phyloP scores from a whole-genome alignment of 805 yeast species.

The Candida krabiensis region DNA sequence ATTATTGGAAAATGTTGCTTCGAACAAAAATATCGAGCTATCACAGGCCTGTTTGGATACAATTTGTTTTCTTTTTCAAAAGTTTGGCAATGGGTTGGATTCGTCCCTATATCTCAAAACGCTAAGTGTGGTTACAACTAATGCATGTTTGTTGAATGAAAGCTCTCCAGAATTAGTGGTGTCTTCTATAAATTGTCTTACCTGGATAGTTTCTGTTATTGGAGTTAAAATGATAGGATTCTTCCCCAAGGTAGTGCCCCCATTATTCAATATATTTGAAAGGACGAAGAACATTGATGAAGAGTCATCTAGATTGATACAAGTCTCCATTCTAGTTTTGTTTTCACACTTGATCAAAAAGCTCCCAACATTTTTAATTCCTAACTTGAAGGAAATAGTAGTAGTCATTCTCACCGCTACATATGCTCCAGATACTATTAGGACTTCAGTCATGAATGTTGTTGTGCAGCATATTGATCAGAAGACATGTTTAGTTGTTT shows the following conservation, averaged over 20 bases:
- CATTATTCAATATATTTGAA: slow-evolving; percentile 62
- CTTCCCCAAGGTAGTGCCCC: slow-evolving; percentile 83
- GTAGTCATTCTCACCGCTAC: slow-evolving; percentile 56
- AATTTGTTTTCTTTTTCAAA: slow-evolving; percentile 58
- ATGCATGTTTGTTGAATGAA: slow-evolving; percentile 51
- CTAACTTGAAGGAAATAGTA: slow-evolving; percentile 65
- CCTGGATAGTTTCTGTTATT: slow-evolving; percentile 65
- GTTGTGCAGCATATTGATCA: slow-evolving; percentile 68
- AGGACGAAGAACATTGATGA: slow-evolving; percentile 28
- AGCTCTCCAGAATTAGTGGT: slow-evolving; percentile 60
- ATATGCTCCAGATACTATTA: slow-evolving; percentile 57
- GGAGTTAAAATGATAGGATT: slow-evolving; percentile 87
- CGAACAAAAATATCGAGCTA: slow-evolving; percentile 44
- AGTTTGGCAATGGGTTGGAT: slow-evolving; percentile 56
- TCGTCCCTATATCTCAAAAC: slow-evolving; percentile 46
- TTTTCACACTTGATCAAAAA: slow-evolving; percentile 75
- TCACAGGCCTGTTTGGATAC: slow-evolving; percentile 72
- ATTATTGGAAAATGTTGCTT: slow-evolving; percentile 41
- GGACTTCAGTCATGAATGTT: slow-evolving; percentile 60
- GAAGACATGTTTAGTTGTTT: slow-evolving; percentile 57
- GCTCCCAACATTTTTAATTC: slow-evolving; percentile 80
- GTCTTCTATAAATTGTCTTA: slow-evolving; percentile 70
- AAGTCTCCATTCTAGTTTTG: slow-evolving; percentile 69
- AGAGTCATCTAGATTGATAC: slow-evolving; percentile 44
- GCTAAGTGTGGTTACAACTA: slow-evolving; percentile 48